Evolutionary conservation across 345 rosid species (phyloP).

Genomic region (Raphanus sativus): DNA sequence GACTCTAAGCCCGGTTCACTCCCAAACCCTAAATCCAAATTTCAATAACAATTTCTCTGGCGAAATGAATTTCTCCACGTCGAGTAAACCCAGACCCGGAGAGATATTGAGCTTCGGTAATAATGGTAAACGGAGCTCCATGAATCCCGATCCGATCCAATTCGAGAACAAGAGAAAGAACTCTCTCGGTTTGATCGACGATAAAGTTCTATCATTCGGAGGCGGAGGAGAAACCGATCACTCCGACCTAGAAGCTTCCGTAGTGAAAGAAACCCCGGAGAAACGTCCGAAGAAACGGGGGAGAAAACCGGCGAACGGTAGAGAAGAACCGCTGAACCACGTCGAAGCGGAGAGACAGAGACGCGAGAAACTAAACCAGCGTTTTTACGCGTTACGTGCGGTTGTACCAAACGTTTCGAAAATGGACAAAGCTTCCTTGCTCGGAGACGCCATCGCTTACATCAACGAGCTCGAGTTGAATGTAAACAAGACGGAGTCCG

Average conservation of each 20-base stretch:
- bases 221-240: conserved; percentile 78
- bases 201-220: conserved; percentile 82
- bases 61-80: conserved; percentile 74
- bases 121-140: conserved; percentile 50
- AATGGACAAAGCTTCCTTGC: no score
- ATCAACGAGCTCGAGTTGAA: conserved; percentile 41
- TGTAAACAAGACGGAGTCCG: conserved; percentile 55
- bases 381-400: conserved; percentile 63
- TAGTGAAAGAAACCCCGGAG: conserved; percentile 74
- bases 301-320: no score
- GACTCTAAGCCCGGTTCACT: conserved; percentile 33
- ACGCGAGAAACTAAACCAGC: conserved; percentile 84
- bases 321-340: no score
- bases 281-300: conserved; percentile 85
- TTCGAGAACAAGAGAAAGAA: conserved; percentile 65
- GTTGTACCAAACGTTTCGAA: no score
- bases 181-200: conserved; percentile 48
- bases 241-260: conserved; percentile 91
- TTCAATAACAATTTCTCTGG: conserved; percentile 39
- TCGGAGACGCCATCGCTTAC: no score
- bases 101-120: conserved; percentile 79
- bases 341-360: no score
- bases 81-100: conserved; percentile 68
- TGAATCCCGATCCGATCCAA: conserved; percentile 39
- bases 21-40: conserved; percentile 33